A percentile compares a stretch with the other conserved stretches of the same genome.
Evolutionary conservation across 352 stramenopile genomes (phyloP).

Genomic region (Sclerospora graminicola): DNA sequence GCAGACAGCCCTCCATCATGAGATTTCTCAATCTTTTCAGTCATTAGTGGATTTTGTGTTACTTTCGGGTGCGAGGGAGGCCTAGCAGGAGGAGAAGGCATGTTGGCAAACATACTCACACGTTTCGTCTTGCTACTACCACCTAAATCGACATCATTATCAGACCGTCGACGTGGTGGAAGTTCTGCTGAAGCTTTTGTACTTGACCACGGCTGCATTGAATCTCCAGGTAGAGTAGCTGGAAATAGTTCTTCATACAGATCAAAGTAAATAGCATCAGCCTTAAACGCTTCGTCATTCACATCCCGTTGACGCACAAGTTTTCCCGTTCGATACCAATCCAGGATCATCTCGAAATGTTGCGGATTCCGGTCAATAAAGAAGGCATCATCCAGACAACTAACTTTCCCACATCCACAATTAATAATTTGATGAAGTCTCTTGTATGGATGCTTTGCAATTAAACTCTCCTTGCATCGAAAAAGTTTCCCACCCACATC

Average conservation of each 20-base stretch:
- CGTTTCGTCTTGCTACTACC: conserved; percentile 7
- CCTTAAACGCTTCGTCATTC: conserved; percentile 32
- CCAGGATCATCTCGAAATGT: conserved; percentile 61
- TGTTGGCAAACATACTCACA: conserved; percentile 25
- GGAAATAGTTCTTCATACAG: conserved; percentile 48
- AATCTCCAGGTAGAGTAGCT: conserved; percentile 2
- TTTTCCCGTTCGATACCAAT: conserved; percentile 63
- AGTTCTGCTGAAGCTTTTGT: no score
- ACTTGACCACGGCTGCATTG: conserved; percentile 7
- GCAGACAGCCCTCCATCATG: conserved; percentile 8
- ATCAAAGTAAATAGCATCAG: conserved; percentile 64
- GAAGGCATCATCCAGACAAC: conserved; percentile 33
- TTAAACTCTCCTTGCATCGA: conserved; percentile 50
- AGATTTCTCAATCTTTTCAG: neutral
- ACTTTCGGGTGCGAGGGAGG: conserved; percentile 1
- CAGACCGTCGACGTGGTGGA: conserved; percentile 18
- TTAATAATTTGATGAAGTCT: conserved; percentile 47
- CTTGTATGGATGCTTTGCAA: conserved; percentile 49
- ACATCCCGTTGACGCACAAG: conserved; percentile 31
- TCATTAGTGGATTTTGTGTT: neutral
- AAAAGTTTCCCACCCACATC: conserved; percentile 65
- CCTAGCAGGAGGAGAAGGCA: conserved; percentile 6
- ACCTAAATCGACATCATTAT: conserved; percentile 20
- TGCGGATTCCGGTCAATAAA: conserved; percentile 67
- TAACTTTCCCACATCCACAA: conserved; percentile 39